Percentiles rank a stretch among this genome's conserved stretches.
Conservation (phyloP, 2,329 filamentous ascomycete genomes). For the Colletotrichum destructivum region DNA sequence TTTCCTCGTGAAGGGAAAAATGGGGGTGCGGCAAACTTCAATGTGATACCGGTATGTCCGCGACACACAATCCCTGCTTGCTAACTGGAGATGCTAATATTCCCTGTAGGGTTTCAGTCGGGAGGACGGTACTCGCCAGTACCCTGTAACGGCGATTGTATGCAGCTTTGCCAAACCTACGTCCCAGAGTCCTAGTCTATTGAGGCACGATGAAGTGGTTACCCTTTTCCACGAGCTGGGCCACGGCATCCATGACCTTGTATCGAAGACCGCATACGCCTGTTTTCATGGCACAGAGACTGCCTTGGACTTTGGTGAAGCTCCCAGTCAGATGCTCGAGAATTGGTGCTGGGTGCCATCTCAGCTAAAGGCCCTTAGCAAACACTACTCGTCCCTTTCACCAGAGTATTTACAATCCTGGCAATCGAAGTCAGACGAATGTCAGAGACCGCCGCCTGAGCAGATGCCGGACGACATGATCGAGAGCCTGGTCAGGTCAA, state of each 20-base stretch:
- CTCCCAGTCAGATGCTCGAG: slow-evolving; percentile 70
- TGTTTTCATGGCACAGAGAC: slow-evolving; percentile 68
- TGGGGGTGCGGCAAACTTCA: neutral
- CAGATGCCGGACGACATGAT: slow-evolving; percentile 65
- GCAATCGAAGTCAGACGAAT: slow-evolving; percentile 44
- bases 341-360: slow-evolving; percentile 72
- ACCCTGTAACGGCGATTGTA: slow-evolving; percentile 62
- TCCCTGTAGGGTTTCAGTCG: neutral
- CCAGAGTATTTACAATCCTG: slow-evolving; percentile 49
- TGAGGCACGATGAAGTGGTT: slow-evolving; percentile 70
- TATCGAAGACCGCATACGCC: slow-evolving; percentile 64
- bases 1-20: slow-evolving; percentile 84
- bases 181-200: slow-evolving; percentile 66
- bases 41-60: slow-evolving; percentile 2
- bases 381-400: slow-evolving; percentile 66
- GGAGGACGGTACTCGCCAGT: slow-evolving; percentile 42
- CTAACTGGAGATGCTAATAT: neutral
- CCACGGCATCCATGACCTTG: slow-evolving; percentile 55
- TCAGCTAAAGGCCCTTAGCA: slow-evolving; percentile 64
- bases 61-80: neutral
- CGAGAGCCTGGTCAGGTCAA: slow-evolving; percentile 63
- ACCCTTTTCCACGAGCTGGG: slow-evolving; percentile 61
- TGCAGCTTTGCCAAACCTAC: slow-evolving; percentile 72
- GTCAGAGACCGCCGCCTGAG: slow-evolving; percentile 43
- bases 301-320: slow-evolving; percentile 69